Percentiles rank a stretch among this genome's conserved stretches.
These are phyloP conservation scores for Ceratobasidium sp. DNA, from an alignment of 1,284 basidiomycete species.

Conservation along the genomic window DNA sequence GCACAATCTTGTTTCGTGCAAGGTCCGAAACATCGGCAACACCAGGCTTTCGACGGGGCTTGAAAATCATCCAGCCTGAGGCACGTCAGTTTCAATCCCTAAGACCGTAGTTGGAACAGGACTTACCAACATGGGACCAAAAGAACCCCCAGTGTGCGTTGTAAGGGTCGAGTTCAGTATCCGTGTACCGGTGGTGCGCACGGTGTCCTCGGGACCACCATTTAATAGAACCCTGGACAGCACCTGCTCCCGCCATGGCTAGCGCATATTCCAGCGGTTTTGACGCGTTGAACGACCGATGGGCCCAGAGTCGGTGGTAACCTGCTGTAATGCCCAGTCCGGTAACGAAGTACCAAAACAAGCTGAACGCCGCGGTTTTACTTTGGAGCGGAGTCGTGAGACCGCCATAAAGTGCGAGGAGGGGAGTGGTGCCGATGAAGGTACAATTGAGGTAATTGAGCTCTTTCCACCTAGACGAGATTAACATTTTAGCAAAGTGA, in stretches of 20 bases:
- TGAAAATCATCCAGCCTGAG: conserved; percentile 85
- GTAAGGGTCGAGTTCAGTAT: conserved; percentile 95
- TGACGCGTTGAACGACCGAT: conserved; percentile 89
- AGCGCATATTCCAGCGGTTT: conserved; percentile 79
- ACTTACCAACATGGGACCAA: conserved; percentile 72
- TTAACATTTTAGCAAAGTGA: not conserved
- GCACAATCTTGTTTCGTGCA: conserved; percentile 74
- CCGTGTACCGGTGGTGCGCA: conserved; percentile 93
- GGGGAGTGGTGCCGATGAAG: conserved; percentile 74
- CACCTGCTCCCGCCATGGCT: conserved; percentile 80
- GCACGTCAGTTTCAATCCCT: not conserved
- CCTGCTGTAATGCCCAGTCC: conserved; percentile 76
- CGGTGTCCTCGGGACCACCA: conserved; percentile 97
- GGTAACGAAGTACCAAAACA: conserved; percentile 85
- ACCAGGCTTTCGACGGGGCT: conserved; percentile 86
- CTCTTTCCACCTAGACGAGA: conserved; percentile 55
- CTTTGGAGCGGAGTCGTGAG: conserved; percentile 63
- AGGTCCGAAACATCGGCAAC: conserved; percentile 89
- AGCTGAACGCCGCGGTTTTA: conserved; percentile 73
- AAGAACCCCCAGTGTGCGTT: conserved; percentile 84
- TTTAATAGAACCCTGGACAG: conserved; percentile 88
- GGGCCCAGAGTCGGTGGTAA: conserved; percentile 93
- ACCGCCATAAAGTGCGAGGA: conserved; percentile 72
- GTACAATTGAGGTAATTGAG: conserved; percentile 78
- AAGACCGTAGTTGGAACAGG: no score